These are phyloP conservation scores for Ustilago nuda DNA, from an alignment of 1,284 basidiomycete species.

Conservation along the genomic window DNA sequence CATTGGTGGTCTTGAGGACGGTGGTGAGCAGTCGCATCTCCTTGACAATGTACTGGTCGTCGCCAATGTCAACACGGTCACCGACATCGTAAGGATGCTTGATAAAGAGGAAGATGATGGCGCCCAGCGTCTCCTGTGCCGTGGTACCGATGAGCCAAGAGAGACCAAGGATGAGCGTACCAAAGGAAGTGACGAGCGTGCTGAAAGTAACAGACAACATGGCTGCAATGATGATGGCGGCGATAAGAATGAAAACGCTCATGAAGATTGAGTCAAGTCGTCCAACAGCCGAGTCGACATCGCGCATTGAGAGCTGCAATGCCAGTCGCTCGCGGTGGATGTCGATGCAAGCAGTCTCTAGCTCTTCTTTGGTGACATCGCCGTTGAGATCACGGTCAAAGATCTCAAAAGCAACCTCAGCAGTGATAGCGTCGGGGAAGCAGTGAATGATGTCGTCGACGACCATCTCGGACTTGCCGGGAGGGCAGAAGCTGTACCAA, in stretches of 20 bases:
- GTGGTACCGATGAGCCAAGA: slow-evolving; percentile 87
- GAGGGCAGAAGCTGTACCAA: slow-evolving; percentile 84
- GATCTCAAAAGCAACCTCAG: slow-evolving; percentile 75
- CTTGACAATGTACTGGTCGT: slow-evolving; percentile 80
- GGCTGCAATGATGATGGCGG: slow-evolving; percentile 74
- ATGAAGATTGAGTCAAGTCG: slow-evolving; percentile 73
- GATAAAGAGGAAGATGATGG: slow-evolving; percentile 88
- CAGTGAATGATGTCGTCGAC: slow-evolving; percentile 80
- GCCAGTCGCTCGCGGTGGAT: slow-evolving; percentile 86
- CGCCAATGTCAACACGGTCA: slow-evolving; percentile 72
- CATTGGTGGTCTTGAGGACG: slow-evolving; percentile 54
- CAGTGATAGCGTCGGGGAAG: slow-evolving; percentile 72
- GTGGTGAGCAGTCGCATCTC: slow-evolving; percentile 87
- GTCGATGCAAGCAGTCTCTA: slow-evolving; percentile 81
- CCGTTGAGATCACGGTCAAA: slow-evolving; percentile 89
- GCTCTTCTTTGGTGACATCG: slow-evolving; percentile 79
- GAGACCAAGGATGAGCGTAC: slow-evolving; percentile 83
- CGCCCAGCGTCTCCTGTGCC: slow-evolving; percentile 77
- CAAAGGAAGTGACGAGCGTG: slow-evolving; percentile 81
- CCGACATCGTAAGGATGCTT: slow-evolving; percentile 88
- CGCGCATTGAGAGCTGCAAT: slow-evolving; percentile 87
- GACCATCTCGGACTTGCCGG: slow-evolving; percentile 71
- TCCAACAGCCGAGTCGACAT: slow-evolving; percentile 82
- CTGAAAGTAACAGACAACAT: slow-evolving; percentile 77
- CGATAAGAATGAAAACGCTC: slow-evolving; percentile 74